Percentiles rank a stretch among this genome's conserved stretches.
Evolutionary conservation across 768 basidiomycete species (phyloP).

Genomic region (Macrolepiota albuminosa): DNA sequence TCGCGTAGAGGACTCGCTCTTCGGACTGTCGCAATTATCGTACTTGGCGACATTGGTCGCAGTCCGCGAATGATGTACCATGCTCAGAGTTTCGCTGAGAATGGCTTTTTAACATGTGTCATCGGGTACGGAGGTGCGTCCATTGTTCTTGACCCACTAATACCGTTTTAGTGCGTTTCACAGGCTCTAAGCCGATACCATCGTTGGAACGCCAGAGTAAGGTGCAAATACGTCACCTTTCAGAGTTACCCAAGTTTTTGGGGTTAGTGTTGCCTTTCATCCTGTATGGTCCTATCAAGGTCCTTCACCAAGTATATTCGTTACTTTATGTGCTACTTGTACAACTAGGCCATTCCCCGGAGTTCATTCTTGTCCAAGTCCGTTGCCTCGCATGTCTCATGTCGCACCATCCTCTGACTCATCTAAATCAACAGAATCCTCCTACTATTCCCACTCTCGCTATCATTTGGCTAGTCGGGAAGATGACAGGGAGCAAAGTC

Average conservation of each 20-base stretch:
- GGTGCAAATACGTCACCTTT: slow-evolving; percentile 63
- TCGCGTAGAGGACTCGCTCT: slow-evolving; percentile 35
- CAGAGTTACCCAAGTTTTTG: slow-evolving; percentile 56
- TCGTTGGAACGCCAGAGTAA: slow-evolving; percentile 63
- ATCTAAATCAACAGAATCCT: slow-evolving; percentile 63
- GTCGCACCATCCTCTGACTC: not conserved
- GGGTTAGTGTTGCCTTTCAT: slow-evolving; percentile 50
- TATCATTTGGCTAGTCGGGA: slow-evolving; percentile 70
- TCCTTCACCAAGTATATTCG: slow-evolving; percentile 59
- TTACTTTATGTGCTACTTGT: slow-evolving; percentile 62
- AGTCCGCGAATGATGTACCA: slow-evolving; percentile 99
- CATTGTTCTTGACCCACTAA: not conserved
- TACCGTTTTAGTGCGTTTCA: slow-evolving; percentile 4
- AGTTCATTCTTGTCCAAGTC: slow-evolving; percentile 89
- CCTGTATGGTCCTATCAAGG: slow-evolving; percentile 77
- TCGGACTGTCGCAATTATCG: slow-evolving; percentile 82
- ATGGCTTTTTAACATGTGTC: slow-evolving; percentile 71
- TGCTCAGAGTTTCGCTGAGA: slow-evolving; percentile 83
- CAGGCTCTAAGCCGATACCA: slow-evolving; percentile 76
- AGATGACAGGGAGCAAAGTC: slow-evolving; percentile 70
- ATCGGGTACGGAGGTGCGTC: slow-evolving; percentile 78
- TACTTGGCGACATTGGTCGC: slow-evolving; percentile 93
- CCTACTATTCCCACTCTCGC: slow-evolving; percentile 93
- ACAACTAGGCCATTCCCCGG: slow-evolving; percentile 60
- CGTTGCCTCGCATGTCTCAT: slow-evolving; percentile 20